Evolutionary conservation across 306 rosid genomes (phyloP).

Genomic region (Pyrus bretschneideri): DNA sequence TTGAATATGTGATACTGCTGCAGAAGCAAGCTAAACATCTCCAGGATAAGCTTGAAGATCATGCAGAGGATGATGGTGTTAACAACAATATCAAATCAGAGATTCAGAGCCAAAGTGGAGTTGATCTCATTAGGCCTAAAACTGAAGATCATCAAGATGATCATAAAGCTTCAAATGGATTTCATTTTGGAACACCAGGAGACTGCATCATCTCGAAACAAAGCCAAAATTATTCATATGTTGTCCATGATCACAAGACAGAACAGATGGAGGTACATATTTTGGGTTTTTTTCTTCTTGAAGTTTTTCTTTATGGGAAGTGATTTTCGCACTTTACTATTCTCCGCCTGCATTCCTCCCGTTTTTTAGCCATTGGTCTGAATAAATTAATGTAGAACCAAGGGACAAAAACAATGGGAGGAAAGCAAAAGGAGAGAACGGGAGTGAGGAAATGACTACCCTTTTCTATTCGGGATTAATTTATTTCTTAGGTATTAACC

Average conservation of each 20-base stretch:
- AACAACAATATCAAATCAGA: slow-evolving; percentile 31
- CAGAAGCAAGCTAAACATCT: slow-evolving; percentile 64
- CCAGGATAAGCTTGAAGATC: slow-evolving; percentile 64
- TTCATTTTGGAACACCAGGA: slow-evolving; percentile 36
- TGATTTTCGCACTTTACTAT: neutral
- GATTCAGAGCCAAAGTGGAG: slow-evolving; percentile 19
- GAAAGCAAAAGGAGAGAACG: neutral
- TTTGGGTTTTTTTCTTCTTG: neutral
- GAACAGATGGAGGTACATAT: slow-evolving; percentile 72
- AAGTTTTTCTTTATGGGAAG: neutral
- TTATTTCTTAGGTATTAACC: neutral
- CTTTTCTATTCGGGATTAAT: neutral
- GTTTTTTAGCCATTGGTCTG: neutral
- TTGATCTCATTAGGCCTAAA: slow-evolving; percentile 20
- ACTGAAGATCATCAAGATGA: slow-evolving; percentile 16
- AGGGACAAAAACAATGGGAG: neutral
- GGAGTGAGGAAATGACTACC: neutral
- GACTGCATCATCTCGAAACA: slow-evolving; percentile 35
- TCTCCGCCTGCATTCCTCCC: neutral
- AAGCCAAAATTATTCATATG: slow-evolving; percentile 39
- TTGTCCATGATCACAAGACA: slow-evolving; percentile 43
- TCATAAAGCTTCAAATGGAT: slow-evolving; percentile 25
- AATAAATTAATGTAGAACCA: neutral
- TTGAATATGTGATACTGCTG: slow-evolving; percentile 66
- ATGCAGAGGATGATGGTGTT: slow-evolving; percentile 47